Percentiles rank a stretch among this genome's conserved stretches.
These are phyloP conservation scores for Cyclotella atomus DNA, from an alignment of 108 stramenopile genomes.

Conservation along the genomic window DNA sequence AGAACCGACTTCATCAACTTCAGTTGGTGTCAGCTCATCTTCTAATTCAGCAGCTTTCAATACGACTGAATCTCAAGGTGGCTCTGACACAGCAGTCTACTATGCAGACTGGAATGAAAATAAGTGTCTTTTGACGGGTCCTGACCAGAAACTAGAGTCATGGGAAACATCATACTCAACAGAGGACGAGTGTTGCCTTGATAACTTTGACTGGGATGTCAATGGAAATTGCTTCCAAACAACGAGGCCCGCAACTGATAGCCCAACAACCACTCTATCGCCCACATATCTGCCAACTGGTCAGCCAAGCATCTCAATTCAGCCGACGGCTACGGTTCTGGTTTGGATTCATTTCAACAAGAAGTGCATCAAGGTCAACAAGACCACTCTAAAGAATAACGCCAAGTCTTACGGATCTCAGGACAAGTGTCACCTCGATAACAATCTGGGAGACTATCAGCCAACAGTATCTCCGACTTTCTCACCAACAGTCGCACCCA, in stretches of 20 bases:
- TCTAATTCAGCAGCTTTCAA: not conserved
- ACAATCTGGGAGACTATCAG: slow-evolving; percentile 25
- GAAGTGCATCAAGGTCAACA: slow-evolving; percentile 4
- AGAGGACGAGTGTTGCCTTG: slow-evolving; percentile 12
- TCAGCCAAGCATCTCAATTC: not conserved
- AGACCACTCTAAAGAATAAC: not conserved
- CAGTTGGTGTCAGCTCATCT: not conserved
- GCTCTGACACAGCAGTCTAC: not conserved
- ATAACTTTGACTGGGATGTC: slow-evolving; percentile 9
- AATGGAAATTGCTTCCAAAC: slow-evolving; percentile 5
- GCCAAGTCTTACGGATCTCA: slow-evolving; percentile 9
- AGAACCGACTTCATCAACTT: too few species aligned
- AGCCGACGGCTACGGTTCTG: not conserved
- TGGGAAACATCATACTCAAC: not conserved
- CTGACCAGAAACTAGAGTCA: slow-evolving; percentile 9
- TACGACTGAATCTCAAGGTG: not conserved
- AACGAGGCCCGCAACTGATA: not conserved
- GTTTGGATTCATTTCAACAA: not conserved
- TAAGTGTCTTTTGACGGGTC: slow-evolving; percentile 5
- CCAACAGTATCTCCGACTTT: not conserved
- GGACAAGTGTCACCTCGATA: slow-evolving; percentile 18
- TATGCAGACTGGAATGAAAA: slow-evolving; percentile 20
- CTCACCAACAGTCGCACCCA: not conserved
- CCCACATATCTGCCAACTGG: not conserved
- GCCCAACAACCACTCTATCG: not conserved